Evolutionary conservation across 352 stramenopile species (phyloP), one percentile per base, ranked within the genome.

Genomic region (Globisporangium nodosum): DNA sequence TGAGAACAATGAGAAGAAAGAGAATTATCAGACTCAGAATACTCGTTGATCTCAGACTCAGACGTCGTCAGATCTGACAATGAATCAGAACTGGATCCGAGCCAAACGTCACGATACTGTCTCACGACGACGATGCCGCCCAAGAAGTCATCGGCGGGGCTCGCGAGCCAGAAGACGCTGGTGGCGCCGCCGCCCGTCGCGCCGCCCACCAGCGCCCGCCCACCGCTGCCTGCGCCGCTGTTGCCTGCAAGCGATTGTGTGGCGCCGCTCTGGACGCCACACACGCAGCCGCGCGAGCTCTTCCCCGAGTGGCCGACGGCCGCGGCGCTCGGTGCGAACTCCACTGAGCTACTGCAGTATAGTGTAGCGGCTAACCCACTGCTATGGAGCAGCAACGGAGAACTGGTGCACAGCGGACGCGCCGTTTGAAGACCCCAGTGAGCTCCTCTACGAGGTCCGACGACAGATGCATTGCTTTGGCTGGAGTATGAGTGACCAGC

Each of bases 231-330:
- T 30, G 13, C 57, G n/a, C 63, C 64, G 8, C 37, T n/a, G 21
- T 43, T 79, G 11, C 74, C 71, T 9, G 42, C 70, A 15, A 64
- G 54, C 3, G 64, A 79, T 8, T 60, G 71, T 0, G 63, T 89
- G 30, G 37, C 66, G 11, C 68, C 76, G 27, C 56, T 90, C 2
- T 87, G 70, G 74, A 70, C 51, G 37, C 65, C 78, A 0, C 58
- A 52, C 33, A 63, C 58, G 0, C 35, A 50, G 15, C 82, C 78
- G 0, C 70, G 59, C 0, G 65, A 74, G 21, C 48, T 85, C 48
- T 92, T 92, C 45, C 76, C 78, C 2, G 80, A 90, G 49, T 90
- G 82, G 80, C 81, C 67, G 3, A 62, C 69, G 20, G 64, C 61
- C 20, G 53, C 61, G 40, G 63, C 49, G 56, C 40, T 79, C 21